Conservation (phyloP, 106 monocot species). For the Dendrobium officinale region DNA sequence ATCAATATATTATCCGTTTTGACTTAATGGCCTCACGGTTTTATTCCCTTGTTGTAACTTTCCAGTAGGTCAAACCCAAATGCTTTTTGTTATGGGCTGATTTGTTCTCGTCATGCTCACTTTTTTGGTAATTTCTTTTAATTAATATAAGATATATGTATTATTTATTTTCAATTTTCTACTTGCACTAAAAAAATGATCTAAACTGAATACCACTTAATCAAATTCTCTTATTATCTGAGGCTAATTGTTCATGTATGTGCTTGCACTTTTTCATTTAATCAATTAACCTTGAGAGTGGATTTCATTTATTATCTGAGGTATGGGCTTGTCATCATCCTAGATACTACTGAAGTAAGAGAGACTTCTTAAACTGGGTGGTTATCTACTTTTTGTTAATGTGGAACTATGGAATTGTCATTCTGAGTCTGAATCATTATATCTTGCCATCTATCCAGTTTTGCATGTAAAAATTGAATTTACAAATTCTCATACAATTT, state of each 20-base stretch:
- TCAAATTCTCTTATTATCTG: neutral
- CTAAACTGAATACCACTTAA: neutral
- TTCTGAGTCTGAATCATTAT: neutral
- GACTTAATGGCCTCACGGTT: too few relatives aligned
- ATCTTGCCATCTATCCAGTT: neutral
- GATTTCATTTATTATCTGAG: neutral
- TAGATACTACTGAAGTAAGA: neutral
- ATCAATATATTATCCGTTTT: too few relatives aligned
- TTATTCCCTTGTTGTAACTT: too few relatives aligned
- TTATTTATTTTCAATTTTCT: neutral
- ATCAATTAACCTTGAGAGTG: neutral
- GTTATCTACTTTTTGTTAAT: neutral
- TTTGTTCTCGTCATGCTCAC: neutral
- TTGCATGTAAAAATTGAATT: neutral
- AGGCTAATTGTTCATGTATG: neutral
- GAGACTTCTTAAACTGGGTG: neutral
- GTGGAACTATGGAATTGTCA: neutral
- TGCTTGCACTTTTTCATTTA: neutral
- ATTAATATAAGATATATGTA: neutral
- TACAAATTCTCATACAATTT: constrained; percentile 1
- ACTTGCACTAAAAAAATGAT: neutral
- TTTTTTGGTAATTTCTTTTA: neutral
- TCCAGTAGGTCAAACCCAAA: too few relatives aligned
- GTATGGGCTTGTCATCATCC: neutral
- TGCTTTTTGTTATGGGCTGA: neutral